Evolutionary conservation across 306 rosid genomes (phyloP).

Genomic region (Fagus crenata): DNA sequence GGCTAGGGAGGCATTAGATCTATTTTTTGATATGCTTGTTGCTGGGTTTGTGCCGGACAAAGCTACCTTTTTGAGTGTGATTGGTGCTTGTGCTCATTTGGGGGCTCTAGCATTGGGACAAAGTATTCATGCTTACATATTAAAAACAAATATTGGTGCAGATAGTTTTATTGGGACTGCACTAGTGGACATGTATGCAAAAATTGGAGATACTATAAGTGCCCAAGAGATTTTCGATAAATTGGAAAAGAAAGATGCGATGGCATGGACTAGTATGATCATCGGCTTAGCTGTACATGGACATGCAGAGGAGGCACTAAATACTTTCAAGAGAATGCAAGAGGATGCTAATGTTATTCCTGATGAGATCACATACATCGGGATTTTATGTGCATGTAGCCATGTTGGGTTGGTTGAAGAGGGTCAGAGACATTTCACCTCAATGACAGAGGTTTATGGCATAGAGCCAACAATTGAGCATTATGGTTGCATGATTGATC

Average conservation of each 20-base stretch:
- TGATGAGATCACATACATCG: constrained; percentile 60
- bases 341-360: constrained; percentile 38
- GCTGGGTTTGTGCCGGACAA: constrained; percentile 49
- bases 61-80: constrained; percentile 53
- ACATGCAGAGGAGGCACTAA: constrained; percentile 59
- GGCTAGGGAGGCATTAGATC: constrained; percentile 45
- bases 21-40: constrained; percentile 44
- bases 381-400: constrained; percentile 70
- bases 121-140: constrained; percentile 53
- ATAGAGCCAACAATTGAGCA: constrained; percentile 66
- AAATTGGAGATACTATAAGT: constrained; percentile 57
- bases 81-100: constrained; percentile 50
- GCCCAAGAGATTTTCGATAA: constrained; percentile 48
- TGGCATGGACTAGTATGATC: constrained; percentile 76
- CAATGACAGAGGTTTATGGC: constrained; percentile 46
- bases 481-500: constrained; percentile 79
- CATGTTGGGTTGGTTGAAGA: constrained; percentile 67
- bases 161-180: constrained; percentile 62
- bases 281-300: constrained; percentile 66
- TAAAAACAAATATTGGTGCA: constrained; percentile 39
- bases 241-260: constrained; percentile 61
- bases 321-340: constrained; percentile 44
- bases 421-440: constrained; percentile 55
- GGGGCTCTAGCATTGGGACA: constrained; percentile 60
- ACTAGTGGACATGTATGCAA: constrained; percentile 68